Conservation (phyloP, 345 rosid species). For the Eucalyptus erythrocorys region DNA sequence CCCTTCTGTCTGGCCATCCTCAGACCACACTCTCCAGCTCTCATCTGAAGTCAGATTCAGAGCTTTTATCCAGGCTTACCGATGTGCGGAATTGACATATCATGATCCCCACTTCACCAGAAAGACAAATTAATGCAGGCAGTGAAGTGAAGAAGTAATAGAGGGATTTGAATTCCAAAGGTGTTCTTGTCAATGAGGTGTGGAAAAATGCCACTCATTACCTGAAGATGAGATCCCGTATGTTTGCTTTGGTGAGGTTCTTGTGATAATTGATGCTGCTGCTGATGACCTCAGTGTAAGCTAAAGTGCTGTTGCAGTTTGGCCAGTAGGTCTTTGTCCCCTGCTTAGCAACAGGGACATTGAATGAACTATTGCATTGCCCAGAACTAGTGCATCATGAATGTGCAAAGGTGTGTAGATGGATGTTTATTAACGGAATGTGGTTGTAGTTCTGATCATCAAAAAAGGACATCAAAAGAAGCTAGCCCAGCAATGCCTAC, state of each 20-base stretch:
- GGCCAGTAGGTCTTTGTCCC: background rate
- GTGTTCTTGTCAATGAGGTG: no score
- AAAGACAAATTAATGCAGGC: background rate
- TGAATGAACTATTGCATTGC: no score
- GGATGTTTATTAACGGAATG: background rate
- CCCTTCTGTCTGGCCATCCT: constrained; percentile 10
- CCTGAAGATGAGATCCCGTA: constrained; percentile 9
- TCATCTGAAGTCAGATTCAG: constrained; percentile 6
- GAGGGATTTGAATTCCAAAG: background rate
- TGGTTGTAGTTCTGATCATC: background rate
- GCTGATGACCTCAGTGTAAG: background rate
- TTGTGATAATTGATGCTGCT: constrained; percentile 4
- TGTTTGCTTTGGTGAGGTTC: background rate
- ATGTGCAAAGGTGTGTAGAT: no score
- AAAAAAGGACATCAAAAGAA: background rate
- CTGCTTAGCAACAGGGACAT: background rate
- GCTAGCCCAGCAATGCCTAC: background rate
- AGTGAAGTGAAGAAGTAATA: background rate
- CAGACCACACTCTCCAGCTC: constrained; percentile 6
- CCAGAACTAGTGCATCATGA: no score
- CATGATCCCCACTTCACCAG: constrained; percentile 16
- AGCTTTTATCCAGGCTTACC: constrained; percentile 6
- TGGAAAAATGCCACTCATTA: background rate
- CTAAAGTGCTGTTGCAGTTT: background rate
- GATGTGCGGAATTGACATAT: constrained; percentile 11